Base-by-base conservation (phyloP, 1,139 yeast species). In the Sugiyamaella japonica region DNA sequence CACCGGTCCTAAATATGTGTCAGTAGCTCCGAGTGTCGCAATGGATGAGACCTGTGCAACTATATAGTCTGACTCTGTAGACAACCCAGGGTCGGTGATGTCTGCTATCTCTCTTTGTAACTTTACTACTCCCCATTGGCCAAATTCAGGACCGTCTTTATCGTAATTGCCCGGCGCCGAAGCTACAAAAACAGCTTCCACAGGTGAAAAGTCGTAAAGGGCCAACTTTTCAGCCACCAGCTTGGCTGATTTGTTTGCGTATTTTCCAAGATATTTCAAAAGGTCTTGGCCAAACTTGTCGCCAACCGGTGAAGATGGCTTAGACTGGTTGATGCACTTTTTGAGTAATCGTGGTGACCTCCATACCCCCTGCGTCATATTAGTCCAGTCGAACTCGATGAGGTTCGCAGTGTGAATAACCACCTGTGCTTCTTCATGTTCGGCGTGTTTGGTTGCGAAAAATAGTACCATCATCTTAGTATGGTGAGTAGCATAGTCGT, bases 381-480 rank as follows among this genome's bases (percentile, higher is more conserved):
- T 64, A 1, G 50, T 57, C 74, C 74, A 71, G 55, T 71, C 74
- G 38, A 63, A 61, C 20, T 53, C 57, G 9, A 67, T 67, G 59
- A 71, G 31, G 46, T 71, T 71, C n/a, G 72, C 71, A 0, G 74
- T 71, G 52, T 68, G 72, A 7, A 71, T 61, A 10, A 70, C 67
- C 6, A 71, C 59, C 49, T 68, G 72, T 15, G 61, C 55, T 7
- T 56, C 47, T 23, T 57, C 39, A 1, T 57, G 59, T 2, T 44
- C 23, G 4, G 46, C 48, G 9, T 51, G 50, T 1, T 23, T 17
- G 4, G 57, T 56, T 2, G 54, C 57, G 50, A 64, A 67, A 48
- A 61, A 58, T 29, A 70, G 58, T 6, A 70, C 64, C 74, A 71
- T 71, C 56, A 71, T 44, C 50, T 71, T 71, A 16, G 73, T 60